phyloP scores from a whole-genome alignment of 164 flowering plant genomes.

The Litsea cubeba region DNA sequence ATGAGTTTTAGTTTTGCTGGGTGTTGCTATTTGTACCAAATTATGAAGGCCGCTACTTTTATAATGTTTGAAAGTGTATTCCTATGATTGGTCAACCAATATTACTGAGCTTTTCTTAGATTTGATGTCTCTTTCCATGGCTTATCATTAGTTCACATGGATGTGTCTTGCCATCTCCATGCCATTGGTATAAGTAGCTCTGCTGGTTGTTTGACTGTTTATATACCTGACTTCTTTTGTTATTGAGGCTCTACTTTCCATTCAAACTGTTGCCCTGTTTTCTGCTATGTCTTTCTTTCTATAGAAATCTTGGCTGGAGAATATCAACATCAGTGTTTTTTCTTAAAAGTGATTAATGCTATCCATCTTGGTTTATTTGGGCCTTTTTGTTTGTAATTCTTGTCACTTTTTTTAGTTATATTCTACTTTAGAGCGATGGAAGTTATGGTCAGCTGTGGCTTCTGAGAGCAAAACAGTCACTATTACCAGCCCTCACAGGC shows the following conservation, averaged over 20 bases:
- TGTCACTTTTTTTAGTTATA: neutral
- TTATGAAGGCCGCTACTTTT: no score
- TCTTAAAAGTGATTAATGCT: neutral
- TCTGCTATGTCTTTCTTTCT: neutral
- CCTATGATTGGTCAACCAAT: no score
- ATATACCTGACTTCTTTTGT: neutral
- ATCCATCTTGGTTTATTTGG: neutral
- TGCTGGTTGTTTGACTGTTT: neutral
- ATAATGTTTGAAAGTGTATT: no score
- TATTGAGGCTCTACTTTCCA: neutral
- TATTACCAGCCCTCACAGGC: no score
- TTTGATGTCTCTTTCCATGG: neutral
- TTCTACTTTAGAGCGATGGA: neutral
- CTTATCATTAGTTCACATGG: neutral
- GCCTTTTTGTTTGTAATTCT: neutral
- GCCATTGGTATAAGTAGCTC: neutral
- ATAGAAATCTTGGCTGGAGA: neutral
- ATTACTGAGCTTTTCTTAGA: no score
- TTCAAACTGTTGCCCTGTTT: neutral
- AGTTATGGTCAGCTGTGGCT: no score
- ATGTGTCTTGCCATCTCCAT: no score
- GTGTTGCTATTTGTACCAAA: no score
- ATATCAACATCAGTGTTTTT: neutral
- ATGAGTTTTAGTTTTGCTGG: no score
- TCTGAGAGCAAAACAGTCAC: no score